A percentile compares a stretch with the other conserved stretches of the same genome.
phyloP scores from a whole-genome alignment of 169 alveolate species.

The Cystoisospora suis region DNA sequence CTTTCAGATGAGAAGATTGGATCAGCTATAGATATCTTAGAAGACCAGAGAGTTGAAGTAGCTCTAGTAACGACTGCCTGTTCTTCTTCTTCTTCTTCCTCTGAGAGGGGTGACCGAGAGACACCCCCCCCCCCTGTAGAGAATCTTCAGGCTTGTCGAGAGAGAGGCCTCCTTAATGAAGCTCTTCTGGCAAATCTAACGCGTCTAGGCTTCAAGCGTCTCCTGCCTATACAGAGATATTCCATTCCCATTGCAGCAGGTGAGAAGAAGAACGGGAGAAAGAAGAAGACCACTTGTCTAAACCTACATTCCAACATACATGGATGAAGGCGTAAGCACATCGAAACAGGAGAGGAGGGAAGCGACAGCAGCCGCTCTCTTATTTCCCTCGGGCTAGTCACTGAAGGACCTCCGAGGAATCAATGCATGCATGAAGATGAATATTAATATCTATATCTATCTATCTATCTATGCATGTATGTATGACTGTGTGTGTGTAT shows the following conservation, averaged over 20 bases:
- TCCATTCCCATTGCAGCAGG: slow-evolving; percentile 37
- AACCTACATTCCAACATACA: no score
- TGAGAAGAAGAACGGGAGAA: background rate
- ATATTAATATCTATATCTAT: no score
- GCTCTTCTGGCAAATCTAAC: background rate
- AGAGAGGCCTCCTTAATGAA: background rate
- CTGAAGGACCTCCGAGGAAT: no score
- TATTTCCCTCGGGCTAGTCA: no score
- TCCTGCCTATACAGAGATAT: slow-evolving; percentile 32
- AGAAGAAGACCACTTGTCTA: background rate
- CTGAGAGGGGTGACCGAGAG: background rate
- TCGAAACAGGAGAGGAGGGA: no score
- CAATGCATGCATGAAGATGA: no score
- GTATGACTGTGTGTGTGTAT: no score
- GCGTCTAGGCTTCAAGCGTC: slow-evolving; percentile 18
- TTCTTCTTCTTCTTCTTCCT: background rate
- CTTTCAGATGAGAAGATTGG: background rate
- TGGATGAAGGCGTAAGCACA: no score
- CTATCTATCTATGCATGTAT: no score
- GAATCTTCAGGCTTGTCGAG: background rate
- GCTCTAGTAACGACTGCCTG: no score
- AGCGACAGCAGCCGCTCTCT: no score
- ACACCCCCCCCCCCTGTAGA: background rate
- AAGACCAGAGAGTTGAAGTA: background rate
- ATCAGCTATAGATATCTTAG: background rate